Base-by-base conservation (phyloP, 345 rosid genomes). In the Toxicodendron radicans region DNA sequence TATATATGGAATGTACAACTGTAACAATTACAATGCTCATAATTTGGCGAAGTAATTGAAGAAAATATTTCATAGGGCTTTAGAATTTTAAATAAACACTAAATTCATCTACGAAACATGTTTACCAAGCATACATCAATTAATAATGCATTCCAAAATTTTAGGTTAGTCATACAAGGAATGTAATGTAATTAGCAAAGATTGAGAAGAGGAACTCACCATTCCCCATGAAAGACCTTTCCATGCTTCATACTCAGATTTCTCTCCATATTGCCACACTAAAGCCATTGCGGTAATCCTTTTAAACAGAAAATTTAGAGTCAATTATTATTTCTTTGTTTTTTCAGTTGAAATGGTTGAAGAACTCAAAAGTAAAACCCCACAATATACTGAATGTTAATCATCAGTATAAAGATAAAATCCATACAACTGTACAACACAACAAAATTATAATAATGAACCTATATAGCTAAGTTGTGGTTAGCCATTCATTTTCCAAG, bases 141-240 rank as follows among this genome's bases (percentile, higher is more conserved):
- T 17, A 54, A 5, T 1, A 4, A 38, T 10, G 16, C 33, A 53
- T 56, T 27, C 24, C 51, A 38, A 69, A 58, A 13, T 20, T 68
- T 16, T 35, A n/a, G 33, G 33, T 35, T 20, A 21, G 12, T 56
- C 20, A 1, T 5, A 70, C 30, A 27, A 4, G 21, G 12, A 14
- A 51, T 38, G 43, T 8, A 45, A 32, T 21, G 43, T 20, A 71
- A 72, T 18, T 24, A 38, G 38, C 21, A 74, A 3, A 21, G 12
- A 14, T 52, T 20, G 9, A 41, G 54, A 65, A 75, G 65, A 27
- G 30, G 27, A 62, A 71, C 93, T 86, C 78, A 91, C 98, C 96
- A 95, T 93, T 20, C 96, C 99, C 98, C 99, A 91, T 32, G 93
- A 85, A 65, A 95, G 97, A 75, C 98, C 97, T 86, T 95, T 95